Conservation (phyloP, 805 yeast species). For the Yarrowia sp. region DNA sequence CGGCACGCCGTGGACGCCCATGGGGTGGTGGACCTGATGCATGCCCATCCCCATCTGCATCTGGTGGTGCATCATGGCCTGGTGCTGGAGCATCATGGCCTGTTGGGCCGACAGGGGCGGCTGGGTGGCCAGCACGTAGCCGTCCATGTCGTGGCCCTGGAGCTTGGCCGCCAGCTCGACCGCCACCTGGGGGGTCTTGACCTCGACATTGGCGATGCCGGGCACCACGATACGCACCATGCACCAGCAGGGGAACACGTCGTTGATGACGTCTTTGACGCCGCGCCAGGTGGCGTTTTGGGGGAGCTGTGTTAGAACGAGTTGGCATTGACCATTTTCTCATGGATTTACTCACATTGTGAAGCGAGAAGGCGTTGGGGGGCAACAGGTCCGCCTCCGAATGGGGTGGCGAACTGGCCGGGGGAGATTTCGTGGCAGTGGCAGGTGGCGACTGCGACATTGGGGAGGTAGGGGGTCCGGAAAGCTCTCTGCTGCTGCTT, state of each 20-base stretch:
- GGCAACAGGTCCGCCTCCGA: slow-evolving; percentile 24
- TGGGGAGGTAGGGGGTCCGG: not conserved
- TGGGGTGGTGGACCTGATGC: slow-evolving; percentile 10
- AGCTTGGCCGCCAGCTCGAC: slow-evolving; percentile 21
- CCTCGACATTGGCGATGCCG: slow-evolving; percentile 37
- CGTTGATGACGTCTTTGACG: slow-evolving; percentile 35
- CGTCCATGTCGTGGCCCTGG: slow-evolving; percentile 27
- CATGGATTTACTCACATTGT: slow-evolving; percentile 8
- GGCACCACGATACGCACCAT: slow-evolving; percentile 37
- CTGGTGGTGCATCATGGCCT: slow-evolving; percentile 31
- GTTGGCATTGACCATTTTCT: too few relatives aligned
- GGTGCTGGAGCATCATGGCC: slow-evolving; percentile 34
- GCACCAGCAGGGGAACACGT: slow-evolving; percentile 36
- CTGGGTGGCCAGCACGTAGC: slow-evolving; percentile 23
- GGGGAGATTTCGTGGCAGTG: slow-evolving; percentile 18
- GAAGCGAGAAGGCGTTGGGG: slow-evolving; percentile 35
- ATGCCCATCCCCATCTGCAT: slow-evolving; percentile 30
- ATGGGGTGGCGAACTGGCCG: slow-evolving; percentile 35
- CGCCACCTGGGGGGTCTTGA: slow-evolving; percentile 30
- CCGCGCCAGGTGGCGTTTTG: slow-evolving; percentile 29
- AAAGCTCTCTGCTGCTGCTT: too few relatives aligned
- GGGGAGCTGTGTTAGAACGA: slow-evolving; percentile 27
- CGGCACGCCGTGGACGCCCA: slow-evolving; percentile 17
- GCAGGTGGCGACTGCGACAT: slow-evolving; percentile 38
- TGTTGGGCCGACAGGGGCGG: slow-evolving; percentile 18